Base-by-base conservation (phyloP, 352 stramenopile species). In the Thalassiosira hispida region DNA sequence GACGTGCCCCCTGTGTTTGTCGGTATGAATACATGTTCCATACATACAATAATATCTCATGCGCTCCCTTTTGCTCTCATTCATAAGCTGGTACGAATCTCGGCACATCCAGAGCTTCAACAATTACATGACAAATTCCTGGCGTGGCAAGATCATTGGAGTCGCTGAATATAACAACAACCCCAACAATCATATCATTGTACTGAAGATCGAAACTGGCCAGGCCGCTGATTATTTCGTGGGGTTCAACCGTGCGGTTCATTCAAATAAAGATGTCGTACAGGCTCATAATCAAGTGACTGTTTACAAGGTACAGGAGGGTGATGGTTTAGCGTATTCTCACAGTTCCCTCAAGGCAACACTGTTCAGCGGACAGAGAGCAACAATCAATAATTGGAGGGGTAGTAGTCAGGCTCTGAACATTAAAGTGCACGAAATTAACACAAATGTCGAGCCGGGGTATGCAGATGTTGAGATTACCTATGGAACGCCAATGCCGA, bases 241-340 rank as follows among this genome's bases (percentile, higher is more conserved):
- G 9, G 72, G 72, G 3, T 80, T 80, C 63, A 80, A 80, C 51
- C 55, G 56, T 16, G 53, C 38, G 9, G 63, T 44, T 14, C 44
- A 63, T n/a, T 42, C 35, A 11, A 72, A 79, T 60, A 51, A 33
- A 9, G 59, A 79, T 20, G 68, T 60, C 23, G 38, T 40, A 9
- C 25, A 60, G 18, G 60, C 31, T 20, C 23, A 22, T n/a, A 25
- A 79, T 42, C 38, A 53, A 23, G 60, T 79, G 6, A 79, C 59
- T 1, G 18, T 79, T 20, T 23, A 52, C 38, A 25, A 72, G 38
- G 71, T 70, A 22, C 14, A 59, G 3, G 61, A 14, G 4, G 51
- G 46, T 20, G 29, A 66, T 31, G 71, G 71, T 12, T 27, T 60
- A 18, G 29, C 20, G 0, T 79, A 79, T 38, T 79, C 71, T 8